Evolutionary conservation across 2,329 filamentous ascomycete genomes (phyloP).

Genomic region (Cadophora gregata): DNA sequence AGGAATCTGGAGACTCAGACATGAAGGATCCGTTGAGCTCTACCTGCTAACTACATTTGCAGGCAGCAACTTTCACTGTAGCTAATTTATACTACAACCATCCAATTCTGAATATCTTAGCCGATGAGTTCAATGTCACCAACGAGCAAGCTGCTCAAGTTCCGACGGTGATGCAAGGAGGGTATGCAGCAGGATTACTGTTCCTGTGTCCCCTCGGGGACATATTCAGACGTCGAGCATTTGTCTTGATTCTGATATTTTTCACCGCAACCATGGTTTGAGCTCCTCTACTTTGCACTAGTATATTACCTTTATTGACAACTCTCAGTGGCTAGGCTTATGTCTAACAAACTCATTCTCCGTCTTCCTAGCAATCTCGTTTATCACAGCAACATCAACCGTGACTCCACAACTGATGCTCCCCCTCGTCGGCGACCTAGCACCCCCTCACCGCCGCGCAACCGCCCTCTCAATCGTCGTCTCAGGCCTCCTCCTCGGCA

Average conservation of each 20-base stretch:
- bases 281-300: not conserved
- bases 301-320: constrained; percentile 10
- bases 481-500: constrained; percentile 75
- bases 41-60: not conserved
- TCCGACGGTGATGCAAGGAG: constrained; percentile 79
- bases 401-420: constrained; percentile 84
- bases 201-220: constrained; percentile 81
- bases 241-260: constrained; percentile 70
- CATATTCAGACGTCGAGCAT: constrained; percentile 68
- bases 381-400: constrained; percentile 76
- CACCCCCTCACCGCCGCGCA: constrained; percentile 70
- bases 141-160: constrained; percentile 72
- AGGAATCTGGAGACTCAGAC: not conserved
- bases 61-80: constrained; percentile 70
- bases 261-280: constrained; percentile 71
- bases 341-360: constrained; percentile 70
- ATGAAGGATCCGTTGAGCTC: not conserved
- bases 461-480: constrained; percentile 76
- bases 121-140: constrained; percentile 70
- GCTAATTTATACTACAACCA: constrained; percentile 85
- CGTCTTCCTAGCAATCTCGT: constrained; percentile 73
- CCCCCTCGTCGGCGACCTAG: constrained; percentile 79
- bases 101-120: constrained; percentile 78
- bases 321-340: constrained; percentile 66
- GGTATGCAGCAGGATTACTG: constrained; percentile 76